phyloP scores from a whole-genome alignment of 2,329 filamentous ascomycete species.

The Diatrype stigma region DNA sequence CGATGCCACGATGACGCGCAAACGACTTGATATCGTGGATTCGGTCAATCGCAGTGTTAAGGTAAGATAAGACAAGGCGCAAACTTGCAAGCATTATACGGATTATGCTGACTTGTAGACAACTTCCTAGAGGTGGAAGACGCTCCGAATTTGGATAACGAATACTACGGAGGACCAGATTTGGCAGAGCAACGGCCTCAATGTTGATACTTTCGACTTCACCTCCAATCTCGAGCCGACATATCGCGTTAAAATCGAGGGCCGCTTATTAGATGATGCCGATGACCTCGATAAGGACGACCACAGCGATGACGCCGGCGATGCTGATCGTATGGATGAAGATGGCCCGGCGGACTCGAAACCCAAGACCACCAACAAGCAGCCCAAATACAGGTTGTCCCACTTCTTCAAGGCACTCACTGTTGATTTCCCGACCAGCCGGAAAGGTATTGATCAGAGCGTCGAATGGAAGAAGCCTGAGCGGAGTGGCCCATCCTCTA shows the following conservation, averaged over 20 bases:
- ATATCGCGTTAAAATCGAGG: slow-evolving; percentile 90
- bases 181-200: slow-evolving; percentile 73
- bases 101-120: slow-evolving; percentile 9
- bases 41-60: slow-evolving; percentile 70
- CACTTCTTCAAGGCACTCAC: slow-evolving; percentile 80
- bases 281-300: slow-evolving; percentile 45
- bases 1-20: slow-evolving; percentile 91
- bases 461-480: slow-evolving; percentile 87
- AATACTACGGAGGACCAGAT: slow-evolving; percentile 93
- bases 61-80: slow-evolving; percentile 35
- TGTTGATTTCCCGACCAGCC: slow-evolving; percentile 66
- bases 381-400: slow-evolving; percentile 57
- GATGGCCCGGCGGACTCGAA: slow-evolving; percentile 35
- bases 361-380: slow-evolving; percentile 34
- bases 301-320: slow-evolving; percentile 41
- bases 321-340: slow-evolving; percentile 57
- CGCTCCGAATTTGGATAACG: slow-evolving; percentile 87
- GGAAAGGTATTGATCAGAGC: slow-evolving; percentile 50
- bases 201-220: slow-evolving; percentile 77
- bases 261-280: slow-evolving; percentile 70
- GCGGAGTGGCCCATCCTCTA: slow-evolving; percentile 46
- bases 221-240: slow-evolving; percentile 71
- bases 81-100: neutral
- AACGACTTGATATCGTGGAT: slow-evolving; percentile 86
- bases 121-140: slow-evolving; percentile 63